phyloP scores from a whole-genome alignment of 2,329 filamentous ascomycete genomes.

The Davidsoniella virescens region DNA sequence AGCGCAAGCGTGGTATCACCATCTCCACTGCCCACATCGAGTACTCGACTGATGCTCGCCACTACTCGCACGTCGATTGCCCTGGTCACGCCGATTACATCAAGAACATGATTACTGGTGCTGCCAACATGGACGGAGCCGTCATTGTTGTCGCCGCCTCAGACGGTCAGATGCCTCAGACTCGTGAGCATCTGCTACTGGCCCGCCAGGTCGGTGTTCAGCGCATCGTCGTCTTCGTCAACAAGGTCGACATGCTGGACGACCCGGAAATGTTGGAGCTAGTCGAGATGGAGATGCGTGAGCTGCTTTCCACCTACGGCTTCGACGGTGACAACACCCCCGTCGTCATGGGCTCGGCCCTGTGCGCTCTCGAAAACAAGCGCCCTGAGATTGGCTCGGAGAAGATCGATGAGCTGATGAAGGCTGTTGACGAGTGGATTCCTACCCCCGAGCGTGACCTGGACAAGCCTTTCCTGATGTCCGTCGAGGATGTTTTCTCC shows the following conservation, averaged over 20 bases:
- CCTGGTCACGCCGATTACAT: slow-evolving; percentile 99
- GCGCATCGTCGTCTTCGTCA: slow-evolving; percentile 97
- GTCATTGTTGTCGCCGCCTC: slow-evolving; percentile 97
- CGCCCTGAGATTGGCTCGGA: slow-evolving; percentile 69
- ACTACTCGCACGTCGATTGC: slow-evolving; percentile 99
- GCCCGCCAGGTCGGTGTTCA: slow-evolving; percentile 97
- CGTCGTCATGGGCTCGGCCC: slow-evolving; percentile 90
- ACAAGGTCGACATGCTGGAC: slow-evolving; percentile 96
- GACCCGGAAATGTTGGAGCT: slow-evolving; percentile 99
- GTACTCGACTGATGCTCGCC: slow-evolving; percentile 82
- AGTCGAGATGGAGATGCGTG: slow-evolving; percentile 99
- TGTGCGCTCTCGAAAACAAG: slow-evolving; percentile 81
- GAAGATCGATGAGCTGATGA: slow-evolving; percentile 84
- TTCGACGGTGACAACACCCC: slow-evolving; percentile 98
- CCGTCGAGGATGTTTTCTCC: slow-evolving; percentile 83
- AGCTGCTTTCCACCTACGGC: slow-evolving; percentile 79
- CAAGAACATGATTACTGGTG: slow-evolving; percentile 99
- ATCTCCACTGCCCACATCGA: slow-evolving; percentile 98
- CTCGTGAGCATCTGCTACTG: slow-evolving; percentile 91
- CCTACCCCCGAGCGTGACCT: slow-evolving; percentile 85
- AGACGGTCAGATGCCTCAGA: slow-evolving; percentile 99
- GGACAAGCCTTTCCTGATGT: slow-evolving; percentile 99
- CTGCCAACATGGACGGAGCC: slow-evolving; percentile 97
- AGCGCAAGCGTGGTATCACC: slow-evolving; percentile 99
- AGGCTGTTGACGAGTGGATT: slow-evolving; percentile 88